These are phyloP conservation scores for Penicillium sp. DNA, from an alignment of 2,329 filamentous ascomycete species.

Conservation along the genomic window DNA sequence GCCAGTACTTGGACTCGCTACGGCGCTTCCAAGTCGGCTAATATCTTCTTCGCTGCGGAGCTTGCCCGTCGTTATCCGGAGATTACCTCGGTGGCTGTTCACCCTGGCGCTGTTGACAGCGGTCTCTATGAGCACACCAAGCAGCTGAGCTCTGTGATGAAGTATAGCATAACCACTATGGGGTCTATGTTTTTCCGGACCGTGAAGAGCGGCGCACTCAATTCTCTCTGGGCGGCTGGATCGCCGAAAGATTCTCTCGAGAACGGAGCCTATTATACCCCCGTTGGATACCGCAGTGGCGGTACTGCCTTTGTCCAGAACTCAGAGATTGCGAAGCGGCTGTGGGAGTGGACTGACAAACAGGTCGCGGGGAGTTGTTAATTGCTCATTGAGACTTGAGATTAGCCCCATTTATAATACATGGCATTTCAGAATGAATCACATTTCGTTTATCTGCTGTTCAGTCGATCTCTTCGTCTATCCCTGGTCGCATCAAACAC, in stretches of 20 bases:
- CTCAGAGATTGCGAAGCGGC: slow-evolving; percentile 31
- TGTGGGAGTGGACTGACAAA: slow-evolving; percentile 50
- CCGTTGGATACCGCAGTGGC: slow-evolving; percentile 37
- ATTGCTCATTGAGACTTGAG: neutral
- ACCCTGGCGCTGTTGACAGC: slow-evolving; percentile 51
- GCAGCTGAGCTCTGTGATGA: slow-evolving; percentile 24
- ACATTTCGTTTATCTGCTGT: neutral
- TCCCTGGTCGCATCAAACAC: neutral
- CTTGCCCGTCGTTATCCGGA: slow-evolving; percentile 47
- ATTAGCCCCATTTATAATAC: neutral
- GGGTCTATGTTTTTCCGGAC: slow-evolving; percentile 32
- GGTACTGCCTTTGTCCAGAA: slow-evolving; percentile 34
- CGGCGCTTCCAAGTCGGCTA: slow-evolving; percentile 54
- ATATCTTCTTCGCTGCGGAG: slow-evolving; percentile 50
- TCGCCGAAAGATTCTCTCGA: slow-evolving; percentile 31
- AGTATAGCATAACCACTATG: slow-evolving; percentile 20
- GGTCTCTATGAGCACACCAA: slow-evolving; percentile 40
- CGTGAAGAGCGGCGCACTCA: slow-evolving; percentile 40
- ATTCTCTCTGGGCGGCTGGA: slow-evolving; percentile 45
- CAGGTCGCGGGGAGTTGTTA: slow-evolving; percentile 27
- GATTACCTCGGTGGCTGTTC: slow-evolving; percentile 49
- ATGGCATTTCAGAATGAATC: neutral
- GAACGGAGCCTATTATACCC: slow-evolving; percentile 46
- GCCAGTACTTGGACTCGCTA: slow-evolving; percentile 50
- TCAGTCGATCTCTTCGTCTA: neutral